Base-by-base conservation (phyloP, 139 green algal genomes). In the Desmodesmus armatus region DNA sequence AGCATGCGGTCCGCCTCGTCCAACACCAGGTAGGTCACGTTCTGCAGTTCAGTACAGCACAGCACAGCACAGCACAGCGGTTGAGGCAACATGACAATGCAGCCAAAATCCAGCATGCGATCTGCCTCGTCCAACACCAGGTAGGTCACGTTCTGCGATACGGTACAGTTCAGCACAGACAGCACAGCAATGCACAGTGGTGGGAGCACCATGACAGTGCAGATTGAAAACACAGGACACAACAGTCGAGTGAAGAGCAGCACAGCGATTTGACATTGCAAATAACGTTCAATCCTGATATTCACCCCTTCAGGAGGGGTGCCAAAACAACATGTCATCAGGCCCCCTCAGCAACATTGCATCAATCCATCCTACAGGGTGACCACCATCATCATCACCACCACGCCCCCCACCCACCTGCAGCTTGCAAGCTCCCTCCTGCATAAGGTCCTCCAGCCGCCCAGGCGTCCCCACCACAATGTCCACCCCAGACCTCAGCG, bases 1-100 rank as follows among this genome's bases (percentile, higher is more conserved):
- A 99, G 90, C 96, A 99, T 98, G 76, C 96, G 89, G 83, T 98
- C 96, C 1, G 96, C 96, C 90, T 99, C 96, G 81, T 99, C 96
- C 40, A 99, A 90, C 15, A 99, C 94, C 27, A 98, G 86, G 87
- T 94, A 98, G 17, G 89, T 94, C 33, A 98, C 90, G 21, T 93
- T 80, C 60, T 92, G 76, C 85, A 80, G 11, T 15, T 9, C 40
- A 78, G 70, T 23, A n/a, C n/a, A n/a, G n/a, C n/a, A n/a, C n/a
- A n/a, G n/a, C n/a, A n/a, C n/a, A n/a, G n/a, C n/a, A n/a, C n/a
- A n/a, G n/a, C n/a, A n/a, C n/a, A n/a, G n/a, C n/a, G n/a, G n/a
- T n/a, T n/a, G n/a, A n/a, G n/a, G n/a, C n/a, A n/a, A n/a, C n/a
- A n/a, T n/a, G n/a, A n/a, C n/a, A n/a, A n/a, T n/a, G n/a, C n/a